Conservation (phyloP, 1,284 basidiomycete genomes). For the Irpex lacteus region DNA sequence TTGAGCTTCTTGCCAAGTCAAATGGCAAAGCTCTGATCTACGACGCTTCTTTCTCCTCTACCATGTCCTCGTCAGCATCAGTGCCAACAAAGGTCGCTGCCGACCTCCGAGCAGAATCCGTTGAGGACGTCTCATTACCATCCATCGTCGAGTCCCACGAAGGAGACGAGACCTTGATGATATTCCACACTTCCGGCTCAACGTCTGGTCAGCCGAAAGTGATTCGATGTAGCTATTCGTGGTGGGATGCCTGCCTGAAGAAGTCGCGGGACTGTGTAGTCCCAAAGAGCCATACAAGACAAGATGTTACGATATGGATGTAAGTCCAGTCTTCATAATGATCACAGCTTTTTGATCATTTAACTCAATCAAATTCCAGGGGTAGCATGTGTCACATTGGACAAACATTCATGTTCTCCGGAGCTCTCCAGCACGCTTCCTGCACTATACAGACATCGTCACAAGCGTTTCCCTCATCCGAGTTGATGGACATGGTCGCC, state of each 20-base stretch:
- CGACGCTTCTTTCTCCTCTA: conserved; percentile 43
- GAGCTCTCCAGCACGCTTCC: conserved; percentile 63
- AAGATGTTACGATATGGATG: conserved; percentile 53
- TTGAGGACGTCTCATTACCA: conserved; percentile 40
- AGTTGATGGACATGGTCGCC: conserved; percentile 68
- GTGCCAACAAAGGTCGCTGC: conserved; percentile 40
- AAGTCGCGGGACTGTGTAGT: conserved; percentile 24
- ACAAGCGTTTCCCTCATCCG: conserved; percentile 61
- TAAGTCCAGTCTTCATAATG: conserved; percentile 17
- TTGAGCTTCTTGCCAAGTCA: conserved; percentile 57
- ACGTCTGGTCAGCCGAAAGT: conserved; percentile 75
- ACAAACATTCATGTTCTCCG: conserved; percentile 35
- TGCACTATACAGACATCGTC: conserved; percentile 69
- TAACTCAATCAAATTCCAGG: conserved; percentile 19
- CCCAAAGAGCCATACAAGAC: conserved; percentile 29
- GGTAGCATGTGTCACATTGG: conserved; percentile 32
- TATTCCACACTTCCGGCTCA: conserved; percentile 74
- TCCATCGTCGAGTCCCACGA: conserved; percentile 35
- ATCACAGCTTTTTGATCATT: conserved; percentile 3
- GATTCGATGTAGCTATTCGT: conserved; percentile 56
- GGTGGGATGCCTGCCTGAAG: conserved; percentile 26
- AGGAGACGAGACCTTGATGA: conserved; percentile 52
- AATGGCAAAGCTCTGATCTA: conserved; percentile 59
- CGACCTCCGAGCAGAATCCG: conserved; percentile 36
- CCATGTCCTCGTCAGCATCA: background rate